phyloP scores from a whole-genome alignment of 768 basidiomycete species.

The Tulasnella sp. region DNA sequence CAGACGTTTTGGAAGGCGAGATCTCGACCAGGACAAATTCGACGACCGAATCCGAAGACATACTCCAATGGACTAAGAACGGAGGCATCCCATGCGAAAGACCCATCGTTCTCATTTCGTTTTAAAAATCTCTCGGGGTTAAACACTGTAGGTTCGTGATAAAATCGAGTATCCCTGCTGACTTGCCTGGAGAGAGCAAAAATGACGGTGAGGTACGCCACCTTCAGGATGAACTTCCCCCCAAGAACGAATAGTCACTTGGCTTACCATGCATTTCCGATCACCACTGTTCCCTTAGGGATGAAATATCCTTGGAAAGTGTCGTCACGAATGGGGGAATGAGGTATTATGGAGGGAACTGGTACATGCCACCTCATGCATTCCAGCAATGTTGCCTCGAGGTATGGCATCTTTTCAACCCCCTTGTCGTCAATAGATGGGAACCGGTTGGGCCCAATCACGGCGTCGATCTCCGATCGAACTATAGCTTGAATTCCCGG shows the following conservation, averaged over 20 bases:
- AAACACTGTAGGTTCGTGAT: not conserved
- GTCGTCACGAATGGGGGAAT: slow-evolving; percentile 24
- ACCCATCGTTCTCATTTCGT: not conserved
- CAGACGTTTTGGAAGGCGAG: not conserved
- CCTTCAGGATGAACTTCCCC: not conserved
- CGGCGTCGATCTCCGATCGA: slow-evolving; percentile 21
- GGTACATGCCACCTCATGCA: slow-evolving; percentile 2
- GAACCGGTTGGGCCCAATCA: slow-evolving; percentile 1
- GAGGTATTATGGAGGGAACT: slow-evolving; percentile 16
- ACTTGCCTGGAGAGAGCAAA: not conserved
- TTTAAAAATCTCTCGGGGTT: slow-evolving; percentile 6
- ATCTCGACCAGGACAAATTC: slow-evolving; percentile 19
- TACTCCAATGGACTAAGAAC: not conserved
- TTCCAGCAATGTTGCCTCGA: slow-evolving; percentile 8
- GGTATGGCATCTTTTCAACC: slow-evolving; percentile 16
- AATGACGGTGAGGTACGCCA: not conserved
- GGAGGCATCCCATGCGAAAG: not conserved
- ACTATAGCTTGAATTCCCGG: slow-evolving; percentile 17
- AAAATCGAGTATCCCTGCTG: not conserved
- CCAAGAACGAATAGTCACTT: not conserved
- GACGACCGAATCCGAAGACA: slow-evolving; percentile 24
- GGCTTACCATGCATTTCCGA: slow-evolving; percentile 34
- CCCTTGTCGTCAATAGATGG: slow-evolving; percentile 27
- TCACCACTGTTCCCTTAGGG: slow-evolving; percentile 19
- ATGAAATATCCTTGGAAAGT: slow-evolving; percentile 30